phyloP scores from a whole-genome alignment of 2,329 filamentous ascomycete genomes.

The Botrytis medusae region DNA sequence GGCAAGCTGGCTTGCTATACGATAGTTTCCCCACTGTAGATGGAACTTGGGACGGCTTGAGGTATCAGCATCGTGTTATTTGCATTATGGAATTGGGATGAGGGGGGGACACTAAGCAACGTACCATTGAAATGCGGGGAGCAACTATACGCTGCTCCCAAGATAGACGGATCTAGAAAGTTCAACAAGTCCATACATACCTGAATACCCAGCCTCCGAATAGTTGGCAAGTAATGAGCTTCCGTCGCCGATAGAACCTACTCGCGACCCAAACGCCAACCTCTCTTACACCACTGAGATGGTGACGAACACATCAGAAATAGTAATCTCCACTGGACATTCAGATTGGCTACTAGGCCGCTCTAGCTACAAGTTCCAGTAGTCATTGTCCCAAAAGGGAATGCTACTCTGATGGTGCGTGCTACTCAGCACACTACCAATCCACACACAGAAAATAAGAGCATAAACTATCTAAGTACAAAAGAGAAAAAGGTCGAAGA shows the following conservation, averaged over 20 bases:
- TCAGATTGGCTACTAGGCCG: slow-evolving; percentile 13
- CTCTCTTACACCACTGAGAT: slow-evolving; percentile 13
- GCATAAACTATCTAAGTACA: not conserved
- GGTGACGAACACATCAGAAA: slow-evolving; percentile 2
- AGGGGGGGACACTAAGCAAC: not conserved
- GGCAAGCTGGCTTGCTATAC: slow-evolving; percentile 16
- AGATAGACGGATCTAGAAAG: slow-evolving; percentile 9
- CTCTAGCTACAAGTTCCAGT: slow-evolving; percentile 14
- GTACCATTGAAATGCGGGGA: slow-evolving; percentile 10
- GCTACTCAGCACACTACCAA: slow-evolving; percentile 1
- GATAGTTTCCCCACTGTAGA: slow-evolving; percentile 6
- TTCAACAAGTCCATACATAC: slow-evolving; percentile 15
- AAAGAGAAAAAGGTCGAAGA: not conserved
- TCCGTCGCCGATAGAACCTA: slow-evolving; percentile 14
- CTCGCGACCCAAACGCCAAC: slow-evolving; percentile 11
- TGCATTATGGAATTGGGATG: too few species aligned
- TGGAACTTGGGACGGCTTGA: slow-evolving; percentile 6
- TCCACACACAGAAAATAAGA: not conserved
- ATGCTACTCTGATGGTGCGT: not conserved
- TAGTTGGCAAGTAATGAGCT: slow-evolving; percentile 5
- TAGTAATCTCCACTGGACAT: slow-evolving; percentile 5
- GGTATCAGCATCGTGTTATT: not conserved
- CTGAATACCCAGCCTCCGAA: slow-evolving; percentile 9
- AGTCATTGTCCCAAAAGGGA: not conserved
- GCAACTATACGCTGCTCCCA: slow-evolving; percentile 14